phyloP scores from a whole-genome alignment of 1,284 basidiomycete genomes.

The Apiotrichum sp. region DNA sequence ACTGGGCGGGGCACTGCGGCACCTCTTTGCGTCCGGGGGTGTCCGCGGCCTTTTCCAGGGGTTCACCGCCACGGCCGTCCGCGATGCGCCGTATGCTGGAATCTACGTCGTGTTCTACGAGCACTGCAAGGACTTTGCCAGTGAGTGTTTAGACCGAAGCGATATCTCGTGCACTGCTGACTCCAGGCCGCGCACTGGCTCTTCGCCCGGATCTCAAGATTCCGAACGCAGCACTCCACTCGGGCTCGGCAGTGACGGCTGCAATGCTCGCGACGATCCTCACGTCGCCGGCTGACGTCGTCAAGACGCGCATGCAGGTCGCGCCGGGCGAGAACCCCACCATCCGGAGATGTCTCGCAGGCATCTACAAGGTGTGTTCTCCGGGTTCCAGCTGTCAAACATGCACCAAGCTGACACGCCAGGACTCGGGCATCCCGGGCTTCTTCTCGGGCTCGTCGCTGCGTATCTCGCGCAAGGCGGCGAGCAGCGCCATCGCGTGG shows the following conservation, averaged over 20 bases:
- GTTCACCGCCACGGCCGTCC: slow-evolving; percentile 78
- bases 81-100: slow-evolving; percentile 95
- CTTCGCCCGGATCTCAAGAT: slow-evolving; percentile 16
- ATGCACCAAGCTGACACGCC: slow-evolving; percentile 14
- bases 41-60: slow-evolving; percentile 80
- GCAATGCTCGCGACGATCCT: slow-evolving; percentile 71
- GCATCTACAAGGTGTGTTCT: slow-evolving; percentile 60
- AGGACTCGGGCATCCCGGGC: slow-evolving; percentile 69
- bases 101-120: slow-evolving; percentile 91
- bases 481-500: slow-evolving; percentile 90
- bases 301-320: slow-evolving; percentile 90
- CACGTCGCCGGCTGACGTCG: slow-evolving; percentile 84
- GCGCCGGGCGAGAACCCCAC: slow-evolving; percentile 65
- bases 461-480: slow-evolving; percentile 75
- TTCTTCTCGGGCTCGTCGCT: slow-evolving; percentile 82
- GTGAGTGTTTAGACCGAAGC: slow-evolving; percentile 45
- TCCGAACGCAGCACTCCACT: slow-evolving; percentile 44
- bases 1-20: slow-evolving; percentile 57
- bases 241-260: slow-evolving; percentile 59
- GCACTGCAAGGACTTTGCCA: slow-evolving; percentile 65
- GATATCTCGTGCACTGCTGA: neutral
- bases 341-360: slow-evolving; percentile 57
- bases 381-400: too few species aligned
- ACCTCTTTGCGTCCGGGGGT: slow-evolving; percentile 62
- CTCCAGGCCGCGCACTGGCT: slow-evolving; percentile 7